Base-by-base conservation (phyloP, 108 stramenopile species). In the Fragilaria radians region DNA sequence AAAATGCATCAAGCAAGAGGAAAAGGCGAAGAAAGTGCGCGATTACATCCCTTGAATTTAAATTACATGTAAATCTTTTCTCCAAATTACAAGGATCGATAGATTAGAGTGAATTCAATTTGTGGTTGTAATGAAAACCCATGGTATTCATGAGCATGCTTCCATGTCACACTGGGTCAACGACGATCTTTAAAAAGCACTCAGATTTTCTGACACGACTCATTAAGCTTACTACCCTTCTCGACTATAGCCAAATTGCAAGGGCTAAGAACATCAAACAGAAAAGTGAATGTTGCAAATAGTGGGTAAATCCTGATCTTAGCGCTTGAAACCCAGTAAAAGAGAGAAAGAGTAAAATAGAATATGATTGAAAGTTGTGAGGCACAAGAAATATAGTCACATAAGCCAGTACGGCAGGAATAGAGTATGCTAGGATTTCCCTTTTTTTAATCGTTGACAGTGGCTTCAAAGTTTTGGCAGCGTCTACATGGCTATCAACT, bases 271-370 rank as follows among this genome's bases (percentile, higher is more conserved):
- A 76, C 1, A 88, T 55, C 54, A 73, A 45, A 55, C 80, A 82
- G 60, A 88, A 52, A 5, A 88, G 52, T 33, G 68, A 52, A 51
- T 88, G 83, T 60, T 82, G 83, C n/a, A 75, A 63, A 69, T 78
- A 82, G 31, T 80, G 83, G 30, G 81, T 77, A 60, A 82, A 82
- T 1, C 86, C 86, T 47, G 54, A 48, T n/a, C 54, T 53, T 0
- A 48, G 48, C 29, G 80, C 63, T 28, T 79, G 70, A 36, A 46
- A 48, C 48, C 71, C 73, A 5, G 79, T 74, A 54, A 62, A 70
- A 48, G 71, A 19, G 46, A 79, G 52, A 57, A 70, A 88, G 4
- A 63, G 49, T 4, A 85, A 54, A 26, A 78, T 70, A 30, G 67
- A 72, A 52, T 82, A 82, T 61, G 79, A 80, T 17, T 72, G 80